Base-by-base conservation (phyloP, 805 yeast genomes). In the Candida lessepsii region DNA sequence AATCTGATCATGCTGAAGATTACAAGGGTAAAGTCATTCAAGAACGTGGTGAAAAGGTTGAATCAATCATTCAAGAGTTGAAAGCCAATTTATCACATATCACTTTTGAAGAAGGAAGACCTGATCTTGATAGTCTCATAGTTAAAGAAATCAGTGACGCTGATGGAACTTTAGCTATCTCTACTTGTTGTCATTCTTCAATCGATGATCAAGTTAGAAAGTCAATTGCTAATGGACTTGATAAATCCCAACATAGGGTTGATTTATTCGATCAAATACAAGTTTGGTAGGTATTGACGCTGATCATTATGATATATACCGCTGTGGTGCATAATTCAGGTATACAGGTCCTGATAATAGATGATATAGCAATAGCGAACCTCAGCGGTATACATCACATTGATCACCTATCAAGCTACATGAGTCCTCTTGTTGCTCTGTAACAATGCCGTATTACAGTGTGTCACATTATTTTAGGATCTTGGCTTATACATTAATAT, bases 141-240 rank as follows among this genome's bases (percentile, higher is more conserved):
- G 45, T 46, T 5, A 39, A 51, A 8, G 79, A 73, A 41, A 56
- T 75, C 10, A 3, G 2, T 19, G 63, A 59, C 28, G 48, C 70
- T 14, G 43, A 47, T 11, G 75, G 75, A 7, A 51, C 75, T 5
- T 47, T 70, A 37, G 79, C 75, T 1, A 57, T 76, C 46, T 71
- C 69, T 39, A 64, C 71, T 3, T 76, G 81, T 61, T 78, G 76
- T 17, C 76, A 73, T 54, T 63, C 69, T 19, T 44, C 60, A 19
- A 63, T 74, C 64, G 71, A 63, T 27, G 70, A 64, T 44, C 60
- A 53, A 5, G 45, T 56, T 32, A 57, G 71, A 53, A 47, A 42
- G 29, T 45, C 58, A 1, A 53, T 65, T 23, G 58, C 52, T 9
- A 42, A 52, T 39, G 59, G 57, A 45, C 51, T 66, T 47, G 48